Percentiles rank a stretch among this genome's conserved stretches.
These are phyloP conservation scores for Protostelium mycophagum DNA, from an alignment of 78 protist species.

Conservation along the genomic window DNA sequence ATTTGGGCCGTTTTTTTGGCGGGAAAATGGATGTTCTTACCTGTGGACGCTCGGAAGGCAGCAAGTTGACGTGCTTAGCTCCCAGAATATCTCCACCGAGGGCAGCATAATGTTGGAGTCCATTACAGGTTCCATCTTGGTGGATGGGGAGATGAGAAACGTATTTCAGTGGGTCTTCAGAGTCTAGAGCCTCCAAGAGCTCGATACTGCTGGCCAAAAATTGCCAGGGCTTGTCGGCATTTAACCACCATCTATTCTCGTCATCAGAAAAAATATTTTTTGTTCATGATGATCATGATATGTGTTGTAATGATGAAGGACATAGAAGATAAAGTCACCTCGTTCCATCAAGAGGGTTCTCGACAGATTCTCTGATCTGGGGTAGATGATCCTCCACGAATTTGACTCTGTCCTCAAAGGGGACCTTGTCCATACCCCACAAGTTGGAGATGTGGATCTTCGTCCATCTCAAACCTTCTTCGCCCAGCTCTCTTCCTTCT, in stretches of 20 bases:
- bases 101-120: constrained; percentile 96
- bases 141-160: constrained; percentile 76
- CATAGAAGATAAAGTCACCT: background rate
- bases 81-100: constrained; percentile 86
- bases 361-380: constrained; percentile 30
- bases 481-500: constrained; percentile 59
- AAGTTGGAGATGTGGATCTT: constrained; percentile 89
- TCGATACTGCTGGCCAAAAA: constrained; percentile 67
- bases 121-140: constrained; percentile 91
- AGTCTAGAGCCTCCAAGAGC: constrained; percentile 42
- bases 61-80: constrained; percentile 78
- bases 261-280: background rate
- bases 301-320: background rate
- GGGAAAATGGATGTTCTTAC: background rate
- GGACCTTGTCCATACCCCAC: constrained; percentile 80
- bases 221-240: constrained; percentile 83
- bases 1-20: background rate
- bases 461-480: constrained; percentile 78
- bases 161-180: constrained; percentile 27
- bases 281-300: background rate
- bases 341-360: constrained; percentile 45
- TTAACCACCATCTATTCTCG: constrained; percentile 64
- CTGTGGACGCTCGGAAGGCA: constrained; percentile 58
- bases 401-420: constrained; percentile 53
- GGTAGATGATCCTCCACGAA: constrained; percentile 52